Evolutionary conservation across 805 yeast species (phyloP), one percentile per base, ranked within the genome.

Genomic region (Pichia eremophila): DNA sequence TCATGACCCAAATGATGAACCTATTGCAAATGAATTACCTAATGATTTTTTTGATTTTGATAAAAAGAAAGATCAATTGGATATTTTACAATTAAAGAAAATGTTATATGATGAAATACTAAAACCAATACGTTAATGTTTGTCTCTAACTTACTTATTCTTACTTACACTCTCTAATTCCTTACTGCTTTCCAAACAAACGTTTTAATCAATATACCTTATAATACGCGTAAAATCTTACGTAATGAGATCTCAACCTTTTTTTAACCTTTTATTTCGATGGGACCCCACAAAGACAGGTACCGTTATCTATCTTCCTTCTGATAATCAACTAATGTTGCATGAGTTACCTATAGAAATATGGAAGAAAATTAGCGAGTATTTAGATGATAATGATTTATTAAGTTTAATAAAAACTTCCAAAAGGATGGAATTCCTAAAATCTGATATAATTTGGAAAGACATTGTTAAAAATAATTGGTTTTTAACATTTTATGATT

Each of bases 1-100:
- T 66, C 98, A 91, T 64, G 98, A 91, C 60, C 95, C 96, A 4
- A 79, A 77, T 46, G 98, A 91, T 63, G 98, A 91, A 66, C 98
- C 98, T 0, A 73, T 72, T 37, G 89, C 93, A 35, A 78, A 79
- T 18, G 85, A 89, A 43, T 83, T 93, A 22, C 90, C 95, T 0
- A 80, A 81, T 39, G 89, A 84, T 55, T 89, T 91, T 63, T 91
- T 93, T 58, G 90, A 85, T 51, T 93, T 93, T 58, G 99, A 93
- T 64, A 76, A 78, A 56, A 72, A 76, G 51, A 90, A 90, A 63
- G 95, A 89, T 55, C 85, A 83, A 48, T 72, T 91, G 50, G 75
- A 82, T 12, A 72, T 86, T 28, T 78, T 77, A 43, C 95, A 91
- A 60, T 72, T 93, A 60, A 88, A 89, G 64, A 73, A 73, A 48